phyloP scores from a whole-genome alignment of 1,284 basidiomycete species.

The Earliella scabrosa region DNA sequence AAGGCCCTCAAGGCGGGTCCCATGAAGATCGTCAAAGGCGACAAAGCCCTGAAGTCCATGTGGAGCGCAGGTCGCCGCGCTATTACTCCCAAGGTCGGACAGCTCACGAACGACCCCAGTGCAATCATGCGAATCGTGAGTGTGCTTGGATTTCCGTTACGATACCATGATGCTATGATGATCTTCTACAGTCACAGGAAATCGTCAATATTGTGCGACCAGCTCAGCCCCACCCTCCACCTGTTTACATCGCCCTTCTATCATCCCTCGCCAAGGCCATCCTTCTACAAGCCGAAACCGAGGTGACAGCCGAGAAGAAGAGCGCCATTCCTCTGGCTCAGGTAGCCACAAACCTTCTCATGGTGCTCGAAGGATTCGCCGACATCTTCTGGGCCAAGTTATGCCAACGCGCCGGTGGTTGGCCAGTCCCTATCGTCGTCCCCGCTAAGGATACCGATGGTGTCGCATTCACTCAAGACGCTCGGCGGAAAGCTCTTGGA shows the following conservation, averaged over 20 bases:
- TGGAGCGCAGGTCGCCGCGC: conserved; percentile 77
- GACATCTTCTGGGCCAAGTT: conserved; percentile 86
- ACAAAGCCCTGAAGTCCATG: conserved; percentile 56
- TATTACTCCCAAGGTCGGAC: conserved; percentile 91
- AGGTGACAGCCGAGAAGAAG: conserved; percentile 88
- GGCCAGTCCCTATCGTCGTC: conserved; percentile 64
- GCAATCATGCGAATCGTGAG: conserved; percentile 78
- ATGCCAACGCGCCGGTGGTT: conserved; percentile 79
- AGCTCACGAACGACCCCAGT: conserved; percentile 81
- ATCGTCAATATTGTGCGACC: conserved; percentile 58
- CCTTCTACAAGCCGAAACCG: conserved; percentile 92
- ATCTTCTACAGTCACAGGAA: conserved; percentile 57
- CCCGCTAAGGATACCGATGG: conserved; percentile 53
- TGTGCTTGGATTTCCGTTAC: no score
- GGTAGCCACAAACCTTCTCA: conserved; percentile 74
- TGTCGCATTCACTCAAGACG: conserved; percentile 53
- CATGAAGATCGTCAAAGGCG: conserved; percentile 75
- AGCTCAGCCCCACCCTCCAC: conserved; percentile 42
- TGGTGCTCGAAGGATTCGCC: conserved; percentile 60
- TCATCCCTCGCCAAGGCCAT: conserved; percentile 90
- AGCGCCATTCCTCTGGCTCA: conserved; percentile 85
- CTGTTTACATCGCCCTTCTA: conserved; percentile 77
- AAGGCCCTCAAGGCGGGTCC: conserved; percentile 77
- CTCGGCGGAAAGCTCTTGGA: conserved; percentile 73
- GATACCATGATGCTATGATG: conserved; percentile 1